Evolutionary conservation across 495 filamentous ascomycete species (phyloP).

Genomic region (Trichoderma gamsii): DNA sequence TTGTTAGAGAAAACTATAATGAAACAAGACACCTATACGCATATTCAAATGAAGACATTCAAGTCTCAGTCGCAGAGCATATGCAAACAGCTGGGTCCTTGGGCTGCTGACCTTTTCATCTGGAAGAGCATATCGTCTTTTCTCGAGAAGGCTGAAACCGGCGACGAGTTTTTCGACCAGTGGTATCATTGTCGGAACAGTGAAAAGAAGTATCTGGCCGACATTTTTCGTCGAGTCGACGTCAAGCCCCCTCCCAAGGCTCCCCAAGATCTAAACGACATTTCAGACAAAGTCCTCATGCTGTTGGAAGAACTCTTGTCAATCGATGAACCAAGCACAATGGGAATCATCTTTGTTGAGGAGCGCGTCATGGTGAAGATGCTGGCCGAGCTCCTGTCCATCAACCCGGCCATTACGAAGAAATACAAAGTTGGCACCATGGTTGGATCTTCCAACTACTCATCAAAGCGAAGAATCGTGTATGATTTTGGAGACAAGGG

Average conservation of each 20-base stretch:
- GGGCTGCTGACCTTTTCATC: conserved; percentile 70
- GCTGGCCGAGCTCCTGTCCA: conserved; percentile 57
- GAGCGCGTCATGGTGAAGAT: conserved; percentile 65
- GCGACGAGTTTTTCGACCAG: conserved; percentile 30
- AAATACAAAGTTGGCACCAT: conserved; percentile 58
- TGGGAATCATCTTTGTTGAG: conserved; percentile 73
- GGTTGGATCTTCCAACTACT: conserved; percentile 61
- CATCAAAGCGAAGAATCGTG: conserved; percentile 45
- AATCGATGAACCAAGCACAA: conserved; percentile 39
- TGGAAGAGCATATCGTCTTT: conserved; percentile 48
- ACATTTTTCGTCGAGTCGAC: conserved; percentile 43
- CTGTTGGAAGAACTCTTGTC: conserved; percentile 52
- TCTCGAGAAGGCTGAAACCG: conserved; percentile 28
- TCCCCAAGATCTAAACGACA: conserved; percentile 16
- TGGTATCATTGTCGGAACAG: conserved; percentile 26
- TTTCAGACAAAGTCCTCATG: conserved; percentile 49
- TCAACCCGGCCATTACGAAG: conserved; percentile 51
- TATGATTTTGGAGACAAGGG: conserved; percentile 50
- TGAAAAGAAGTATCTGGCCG: conserved; percentile 59
- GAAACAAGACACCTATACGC: conserved; percentile 55
- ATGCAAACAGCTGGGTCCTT: conserved; percentile 61
- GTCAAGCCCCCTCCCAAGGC: conserved; percentile 26
- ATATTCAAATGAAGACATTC: conserved; percentile 56
- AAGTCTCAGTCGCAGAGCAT: conserved; percentile 45
- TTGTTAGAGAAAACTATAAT: conserved; percentile 42